A percentile compares a stretch with the other conserved stretches of the same genome.
phyloP scores from a whole-genome alignment of 108 stramenopile species.

The Chaetoceros tenuissimus region DNA sequence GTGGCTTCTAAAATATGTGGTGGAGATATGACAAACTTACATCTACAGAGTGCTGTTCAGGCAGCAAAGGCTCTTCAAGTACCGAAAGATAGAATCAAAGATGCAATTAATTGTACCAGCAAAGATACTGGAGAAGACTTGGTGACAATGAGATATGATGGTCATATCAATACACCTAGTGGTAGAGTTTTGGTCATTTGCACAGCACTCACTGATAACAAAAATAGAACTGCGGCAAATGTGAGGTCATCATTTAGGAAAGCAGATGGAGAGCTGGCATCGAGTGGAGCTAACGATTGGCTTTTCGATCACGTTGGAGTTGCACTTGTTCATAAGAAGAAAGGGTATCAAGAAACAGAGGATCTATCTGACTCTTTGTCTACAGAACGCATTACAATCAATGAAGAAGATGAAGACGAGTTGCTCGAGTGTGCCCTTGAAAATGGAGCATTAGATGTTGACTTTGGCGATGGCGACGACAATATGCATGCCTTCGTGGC shows the following conservation, averaged over 20 bases:
- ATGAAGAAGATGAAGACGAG: conserved; percentile 29
- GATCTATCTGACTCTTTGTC: background rate
- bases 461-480: conserved; percentile 19
- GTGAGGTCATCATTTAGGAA: conserved; percentile 50
- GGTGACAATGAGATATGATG: conserved; percentile 44
- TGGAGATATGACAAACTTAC: conserved; percentile 50
- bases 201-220: conserved; percentile 62
- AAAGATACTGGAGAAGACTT: conserved; percentile 34
- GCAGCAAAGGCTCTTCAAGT: conserved; percentile 56
- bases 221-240: conserved; percentile 59
- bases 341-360: background rate
- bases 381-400: too few relatives aligned
- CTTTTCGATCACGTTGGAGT: conserved; percentile 60
- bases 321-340: conserved; percentile 31
- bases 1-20: conserved; percentile 37
- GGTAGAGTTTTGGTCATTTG: conserved; percentile 51
- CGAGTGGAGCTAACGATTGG: conserved; percentile 46
- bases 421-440: conserved; percentile 61
- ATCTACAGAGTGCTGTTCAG: conserved; percentile 49
- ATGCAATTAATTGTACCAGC: conserved; percentile 55
- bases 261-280: conserved; percentile 48
- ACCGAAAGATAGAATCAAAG: conserved; percentile 55
- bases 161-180: conserved; percentile 39
- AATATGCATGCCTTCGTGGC: conserved; percentile 26
- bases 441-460: conserved; percentile 57